phyloP scores from a whole-genome alignment of 176 grass and related monocot species.

The Zoysia japonica region DNA sequence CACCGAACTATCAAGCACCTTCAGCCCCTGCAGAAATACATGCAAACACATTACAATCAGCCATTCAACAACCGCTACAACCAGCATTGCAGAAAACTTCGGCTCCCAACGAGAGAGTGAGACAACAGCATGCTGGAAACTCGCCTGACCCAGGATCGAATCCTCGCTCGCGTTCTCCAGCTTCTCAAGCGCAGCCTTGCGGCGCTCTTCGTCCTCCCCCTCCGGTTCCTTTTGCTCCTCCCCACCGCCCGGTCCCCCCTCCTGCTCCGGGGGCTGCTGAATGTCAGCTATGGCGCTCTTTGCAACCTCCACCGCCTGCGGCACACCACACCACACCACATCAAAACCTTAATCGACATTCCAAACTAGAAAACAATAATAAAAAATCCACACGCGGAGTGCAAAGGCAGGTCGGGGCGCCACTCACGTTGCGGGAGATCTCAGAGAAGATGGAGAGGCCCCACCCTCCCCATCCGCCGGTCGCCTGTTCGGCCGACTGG shows the following conservation, averaged over 20 bases:
- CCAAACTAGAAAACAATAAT: background rate
- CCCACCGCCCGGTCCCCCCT: slow-evolving; percentile 7
- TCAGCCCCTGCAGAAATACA: slow-evolving; percentile 71
- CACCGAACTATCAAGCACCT: slow-evolving; percentile 80
- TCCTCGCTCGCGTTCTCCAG: slow-evolving; percentile 89
- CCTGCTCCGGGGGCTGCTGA: slow-evolving; percentile 54
- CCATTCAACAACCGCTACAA: slow-evolving; percentile 7
- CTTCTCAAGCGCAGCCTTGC: slow-evolving; percentile 65
- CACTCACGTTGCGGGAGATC: slow-evolving; percentile 79
- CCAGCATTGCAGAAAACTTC: slow-evolving; percentile 1
- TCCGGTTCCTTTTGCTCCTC: slow-evolving; percentile 26
- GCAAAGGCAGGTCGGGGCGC: slow-evolving; percentile 22
- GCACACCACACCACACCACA: slow-evolving; percentile 26
- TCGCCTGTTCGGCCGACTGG: slow-evolving; percentile 27
- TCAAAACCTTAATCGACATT: slow-evolving; percentile 31
- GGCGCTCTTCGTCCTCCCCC: slow-evolving; percentile 33
- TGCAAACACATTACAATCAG: background rate
- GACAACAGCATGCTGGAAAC: background rate
- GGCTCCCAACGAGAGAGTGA: background rate
- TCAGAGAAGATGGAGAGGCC: slow-evolving; percentile 90
- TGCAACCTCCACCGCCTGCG: slow-evolving; percentile 84
- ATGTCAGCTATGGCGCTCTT: slow-evolving; percentile 79
- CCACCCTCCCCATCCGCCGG: slow-evolving; percentile 88
- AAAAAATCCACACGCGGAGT: background rate
- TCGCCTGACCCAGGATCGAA: slow-evolving; percentile 81